Conservation (phyloP, 2,329 filamentous ascomycete species). For the Sclerotinia spermophila region DNA sequence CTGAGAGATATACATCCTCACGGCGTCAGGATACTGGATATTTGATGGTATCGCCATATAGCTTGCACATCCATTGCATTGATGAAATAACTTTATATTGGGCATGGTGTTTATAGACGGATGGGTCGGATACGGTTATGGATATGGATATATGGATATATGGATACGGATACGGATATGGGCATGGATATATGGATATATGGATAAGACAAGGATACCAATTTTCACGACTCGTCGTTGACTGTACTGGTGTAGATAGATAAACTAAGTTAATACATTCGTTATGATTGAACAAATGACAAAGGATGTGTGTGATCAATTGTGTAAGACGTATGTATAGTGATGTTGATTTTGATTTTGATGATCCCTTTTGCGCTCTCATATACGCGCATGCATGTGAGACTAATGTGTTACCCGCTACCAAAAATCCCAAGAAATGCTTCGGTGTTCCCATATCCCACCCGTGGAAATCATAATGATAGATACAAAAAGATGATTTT, state of each 20-base stretch:
- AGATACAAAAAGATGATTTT: neutral
- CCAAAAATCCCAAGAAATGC: neutral
- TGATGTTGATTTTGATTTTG: neutral
- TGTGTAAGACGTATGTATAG: neutral
- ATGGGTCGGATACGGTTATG: neutral
- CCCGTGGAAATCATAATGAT: neutral
- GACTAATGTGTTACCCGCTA: neutral
- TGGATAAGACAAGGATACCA: neutral
- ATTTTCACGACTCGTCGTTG: neutral
- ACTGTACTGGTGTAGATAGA: neutral
- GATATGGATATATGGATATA: neutral
- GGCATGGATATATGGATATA: neutral
- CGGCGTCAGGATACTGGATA: neutral
- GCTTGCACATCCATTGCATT: neutral
- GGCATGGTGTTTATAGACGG: constrained; percentile 1
- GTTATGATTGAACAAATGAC: neutral
- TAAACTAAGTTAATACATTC: neutral
- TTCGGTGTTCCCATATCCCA: neutral
- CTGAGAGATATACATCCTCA: neutral
- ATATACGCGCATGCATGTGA: neutral
- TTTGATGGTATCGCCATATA: neutral
- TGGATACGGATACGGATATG: neutral
- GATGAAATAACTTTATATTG: neutral
- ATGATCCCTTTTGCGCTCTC: neutral
- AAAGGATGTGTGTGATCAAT: neutral